A percentile compares a stretch with the other conserved stretches of the same genome.
Evolutionary conservation across 2,329 filamentous ascomycete species (phyloP).

Genomic region (Fusarium ambrosium): DNA sequence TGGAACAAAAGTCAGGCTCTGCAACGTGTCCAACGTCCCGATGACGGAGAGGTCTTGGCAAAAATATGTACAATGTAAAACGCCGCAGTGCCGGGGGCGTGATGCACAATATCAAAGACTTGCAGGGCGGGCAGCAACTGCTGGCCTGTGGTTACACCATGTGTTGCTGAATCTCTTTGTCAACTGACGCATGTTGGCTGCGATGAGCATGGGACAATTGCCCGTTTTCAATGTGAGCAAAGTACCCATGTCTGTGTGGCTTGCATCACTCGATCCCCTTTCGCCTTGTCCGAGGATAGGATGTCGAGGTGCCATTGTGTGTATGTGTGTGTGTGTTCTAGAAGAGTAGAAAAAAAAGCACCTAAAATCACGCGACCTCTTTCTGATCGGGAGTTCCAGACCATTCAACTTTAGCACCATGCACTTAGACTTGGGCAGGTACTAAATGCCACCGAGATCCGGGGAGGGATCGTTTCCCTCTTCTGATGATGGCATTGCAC

Average conservation of each 20-base stretch:
- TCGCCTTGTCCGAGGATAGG: neutral
- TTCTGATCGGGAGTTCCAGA: slow-evolving; percentile 9
- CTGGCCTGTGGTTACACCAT: slow-evolving; percentile 8
- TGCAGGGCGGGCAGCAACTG: neutral
- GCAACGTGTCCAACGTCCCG: slow-evolving; percentile 30
- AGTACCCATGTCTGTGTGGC: slow-evolving; percentile 4
- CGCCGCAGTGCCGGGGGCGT: neutral
- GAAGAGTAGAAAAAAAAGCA: neutral
- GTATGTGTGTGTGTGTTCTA: neutral
- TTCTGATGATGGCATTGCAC: slow-evolving; percentile 29
- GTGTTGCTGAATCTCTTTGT: slow-evolving; percentile 4
- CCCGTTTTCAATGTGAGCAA: neutral
- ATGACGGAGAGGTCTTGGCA: slow-evolving; percentile 27
- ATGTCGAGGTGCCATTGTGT: neutral
- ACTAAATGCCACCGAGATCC: neutral
- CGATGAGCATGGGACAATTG: neutral
- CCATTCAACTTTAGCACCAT: neutral
- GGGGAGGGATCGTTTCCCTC: neutral
- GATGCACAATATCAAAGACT: neutral
- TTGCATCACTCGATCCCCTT: neutral
- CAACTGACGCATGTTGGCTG: slow-evolving; percentile 1
- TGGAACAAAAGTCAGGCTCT: slow-evolving; percentile 9
- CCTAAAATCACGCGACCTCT: slow-evolving; percentile 30
- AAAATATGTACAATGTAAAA: neutral
- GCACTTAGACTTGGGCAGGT: neutral